Conservation (phyloP, 345 rosid genomes). For the Acer yangbiense region DNA sequence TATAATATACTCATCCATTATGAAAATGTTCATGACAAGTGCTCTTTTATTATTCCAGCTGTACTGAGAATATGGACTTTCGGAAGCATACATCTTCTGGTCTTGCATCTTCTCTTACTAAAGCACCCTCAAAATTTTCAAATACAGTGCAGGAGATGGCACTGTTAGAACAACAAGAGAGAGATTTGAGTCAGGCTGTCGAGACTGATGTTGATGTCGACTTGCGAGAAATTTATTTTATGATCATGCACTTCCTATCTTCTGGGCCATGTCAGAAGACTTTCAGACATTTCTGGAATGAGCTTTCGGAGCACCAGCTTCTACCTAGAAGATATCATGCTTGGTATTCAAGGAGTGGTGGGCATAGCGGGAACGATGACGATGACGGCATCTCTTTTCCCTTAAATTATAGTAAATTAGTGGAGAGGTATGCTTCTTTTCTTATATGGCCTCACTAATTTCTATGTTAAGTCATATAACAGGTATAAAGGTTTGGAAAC, state of each 20-base stretch:
- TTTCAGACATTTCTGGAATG: constrained; percentile 58
- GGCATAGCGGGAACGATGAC: constrained; percentile 43
- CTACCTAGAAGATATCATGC: constrained; percentile 96
- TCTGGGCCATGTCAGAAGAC: constrained; percentile 79
- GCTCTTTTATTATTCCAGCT: constrained; percentile 30
- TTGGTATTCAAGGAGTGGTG: constrained; percentile 77
- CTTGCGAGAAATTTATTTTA: constrained; percentile 83
- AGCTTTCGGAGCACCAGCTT: constrained; percentile 82
- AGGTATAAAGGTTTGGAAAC: background rate
- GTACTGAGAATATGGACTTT: constrained; percentile 48
- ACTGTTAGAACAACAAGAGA: constrained; percentile 46
- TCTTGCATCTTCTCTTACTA: constrained; percentile 47
- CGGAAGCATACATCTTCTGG: constrained; percentile 48
- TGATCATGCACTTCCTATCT: constrained; percentile 90
- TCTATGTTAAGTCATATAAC: background rate
- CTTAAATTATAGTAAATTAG: constrained; percentile 60
- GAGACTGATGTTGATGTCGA: constrained; percentile 60
- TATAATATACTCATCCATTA: background rate
- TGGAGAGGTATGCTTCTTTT: constrained; percentile 57
- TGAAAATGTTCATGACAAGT: background rate
- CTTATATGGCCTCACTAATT: background rate
- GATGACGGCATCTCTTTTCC: constrained; percentile 86
- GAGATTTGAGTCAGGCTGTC: constrained; percentile 33
- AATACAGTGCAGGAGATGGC: constrained; percentile 45
- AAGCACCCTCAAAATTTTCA: constrained; percentile 45